Evolutionary conservation across 73 alveolate genomes (phyloP).

Genomic region (Tetrahymena thermophila): DNA sequence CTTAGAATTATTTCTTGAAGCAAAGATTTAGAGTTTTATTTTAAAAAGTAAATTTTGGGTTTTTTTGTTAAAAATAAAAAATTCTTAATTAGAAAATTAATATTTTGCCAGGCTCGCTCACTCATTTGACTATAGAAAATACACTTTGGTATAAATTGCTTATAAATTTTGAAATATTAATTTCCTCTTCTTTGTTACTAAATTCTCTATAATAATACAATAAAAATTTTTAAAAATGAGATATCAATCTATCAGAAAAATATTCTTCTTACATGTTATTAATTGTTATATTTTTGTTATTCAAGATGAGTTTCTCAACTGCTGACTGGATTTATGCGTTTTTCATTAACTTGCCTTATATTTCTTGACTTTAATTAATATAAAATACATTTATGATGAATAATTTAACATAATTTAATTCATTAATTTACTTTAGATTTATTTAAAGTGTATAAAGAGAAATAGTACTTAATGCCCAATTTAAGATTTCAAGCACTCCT

Average conservation of each 20-base stretch:
- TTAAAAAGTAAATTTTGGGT: too few relatives aligned
- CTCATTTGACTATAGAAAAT: neutral
- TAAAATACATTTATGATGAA: neutral
- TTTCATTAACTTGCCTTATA: neutral
- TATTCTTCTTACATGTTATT: neutral
- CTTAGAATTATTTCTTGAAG: too few relatives aligned
- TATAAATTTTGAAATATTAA: neutral
- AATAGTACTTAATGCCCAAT: neutral
- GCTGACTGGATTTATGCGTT: neutral
- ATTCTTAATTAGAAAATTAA: too few relatives aligned
- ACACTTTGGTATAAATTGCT: neutral
- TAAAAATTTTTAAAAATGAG: too few relatives aligned
- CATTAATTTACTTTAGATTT: neutral
- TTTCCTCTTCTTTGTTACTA: neutral
- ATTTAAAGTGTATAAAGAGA: neutral
- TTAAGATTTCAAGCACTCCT: neutral
- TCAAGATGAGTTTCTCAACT: neutral
- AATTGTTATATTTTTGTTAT: too few relatives aligned
- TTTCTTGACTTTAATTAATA: neutral
- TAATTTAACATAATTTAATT: too few relatives aligned
- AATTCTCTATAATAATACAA: neutral
- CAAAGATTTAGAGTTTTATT: too few relatives aligned
- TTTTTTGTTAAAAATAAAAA: neutral
- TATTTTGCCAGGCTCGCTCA: neutral
- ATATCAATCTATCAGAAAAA: too few relatives aligned